Evolutionary conservation across 495 filamentous ascomycete species (phyloP).

Genomic region (Hyaloscypha finlandica): DNA sequence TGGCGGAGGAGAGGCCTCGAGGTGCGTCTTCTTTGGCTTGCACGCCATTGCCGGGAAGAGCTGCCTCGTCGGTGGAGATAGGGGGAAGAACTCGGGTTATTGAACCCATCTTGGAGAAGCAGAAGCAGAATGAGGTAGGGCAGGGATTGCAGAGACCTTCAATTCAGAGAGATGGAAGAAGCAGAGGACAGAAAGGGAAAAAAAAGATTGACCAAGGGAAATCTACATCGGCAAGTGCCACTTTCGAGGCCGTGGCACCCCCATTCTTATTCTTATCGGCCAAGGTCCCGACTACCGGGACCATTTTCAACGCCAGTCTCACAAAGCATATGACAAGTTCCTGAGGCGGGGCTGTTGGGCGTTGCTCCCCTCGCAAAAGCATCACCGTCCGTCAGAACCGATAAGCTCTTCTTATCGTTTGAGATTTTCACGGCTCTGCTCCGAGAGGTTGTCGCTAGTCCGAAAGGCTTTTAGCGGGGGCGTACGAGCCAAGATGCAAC

Average conservation of each 20-base stretch:
- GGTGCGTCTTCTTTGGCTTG: slow-evolving; percentile 12
- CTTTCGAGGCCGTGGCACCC: neutral
- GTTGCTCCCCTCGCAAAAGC: too few species aligned
- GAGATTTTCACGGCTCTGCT: neutral
- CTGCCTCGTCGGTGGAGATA: slow-evolving; percentile 14
- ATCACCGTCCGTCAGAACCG: neutral
- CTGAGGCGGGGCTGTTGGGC: neutral
- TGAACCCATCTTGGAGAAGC: slow-evolving; percentile 15
- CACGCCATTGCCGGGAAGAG: slow-evolving; percentile 25
- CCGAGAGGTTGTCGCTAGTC: too few species aligned
- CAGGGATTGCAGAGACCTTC: neutral
- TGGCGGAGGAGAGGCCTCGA: slow-evolving; percentile 29
- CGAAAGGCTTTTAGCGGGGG: neutral
- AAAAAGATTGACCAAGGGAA: neutral
- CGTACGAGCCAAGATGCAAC: neutral
- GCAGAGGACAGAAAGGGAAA: neutral
- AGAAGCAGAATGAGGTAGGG: neutral
- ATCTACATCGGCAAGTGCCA: neutral
- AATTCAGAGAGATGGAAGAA: neutral
- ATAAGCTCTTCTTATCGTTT: neutral
- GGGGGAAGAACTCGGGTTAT: slow-evolving; percentile 11
- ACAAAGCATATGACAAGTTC: neutral
- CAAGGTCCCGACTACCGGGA: neutral
- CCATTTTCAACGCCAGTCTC: neutral
- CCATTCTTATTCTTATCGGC: neutral